These are phyloP conservation scores for Tolypocladium paradoxum DNA, from an alignment of 2,329 filamentous ascomycete genomes.

Conservation along the genomic window DNA sequence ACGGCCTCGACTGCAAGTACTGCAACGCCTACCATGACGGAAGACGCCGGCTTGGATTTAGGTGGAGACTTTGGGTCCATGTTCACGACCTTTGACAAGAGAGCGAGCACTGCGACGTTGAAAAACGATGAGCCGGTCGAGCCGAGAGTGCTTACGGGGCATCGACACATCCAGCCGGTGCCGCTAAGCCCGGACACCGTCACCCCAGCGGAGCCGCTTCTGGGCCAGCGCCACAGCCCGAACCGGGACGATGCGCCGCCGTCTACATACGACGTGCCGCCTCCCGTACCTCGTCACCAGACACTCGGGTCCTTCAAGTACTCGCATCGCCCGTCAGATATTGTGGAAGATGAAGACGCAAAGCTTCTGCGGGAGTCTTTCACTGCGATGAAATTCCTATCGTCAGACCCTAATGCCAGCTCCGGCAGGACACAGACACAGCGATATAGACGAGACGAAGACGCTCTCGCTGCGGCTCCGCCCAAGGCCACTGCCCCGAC, in stretches of 20 bases:
- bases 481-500: slow-evolving; percentile 16
- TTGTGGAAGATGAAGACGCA: slow-evolving; percentile 41
- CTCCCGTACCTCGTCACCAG: slow-evolving; percentile 25
- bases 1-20: slow-evolving; percentile 44
- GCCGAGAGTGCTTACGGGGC: slow-evolving; percentile 34
- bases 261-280: slow-evolving; percentile 5
- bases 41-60: slow-evolving; percentile 36
- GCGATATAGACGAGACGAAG: slow-evolving; percentile 29
- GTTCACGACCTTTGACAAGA: slow-evolving; percentile 45
- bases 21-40: slow-evolving; percentile 37
- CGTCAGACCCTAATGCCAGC: slow-evolving; percentile 10
- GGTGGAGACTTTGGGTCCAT: slow-evolving; percentile 49
- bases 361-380: slow-evolving; percentile 42
- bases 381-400: slow-evolving; percentile 36
- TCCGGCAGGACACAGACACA: slow-evolving; percentile 7
- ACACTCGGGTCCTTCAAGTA: slow-evolving; percentile 17
- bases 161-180: slow-evolving; percentile 29
- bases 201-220: slow-evolving; percentile 31
- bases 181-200: slow-evolving; percentile 37
- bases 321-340: slow-evolving; percentile 23
- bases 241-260: slow-evolving; percentile 25
- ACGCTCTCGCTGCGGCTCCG: slow-evolving; percentile 22
- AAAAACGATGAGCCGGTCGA: slow-evolving; percentile 27
- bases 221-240: slow-evolving; percentile 41
- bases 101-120: slow-evolving; percentile 38